These are phyloP conservation scores for Boletus patriciae DNA, from an alignment of 768 basidiomycete genomes.

Conservation along the genomic window DNA sequence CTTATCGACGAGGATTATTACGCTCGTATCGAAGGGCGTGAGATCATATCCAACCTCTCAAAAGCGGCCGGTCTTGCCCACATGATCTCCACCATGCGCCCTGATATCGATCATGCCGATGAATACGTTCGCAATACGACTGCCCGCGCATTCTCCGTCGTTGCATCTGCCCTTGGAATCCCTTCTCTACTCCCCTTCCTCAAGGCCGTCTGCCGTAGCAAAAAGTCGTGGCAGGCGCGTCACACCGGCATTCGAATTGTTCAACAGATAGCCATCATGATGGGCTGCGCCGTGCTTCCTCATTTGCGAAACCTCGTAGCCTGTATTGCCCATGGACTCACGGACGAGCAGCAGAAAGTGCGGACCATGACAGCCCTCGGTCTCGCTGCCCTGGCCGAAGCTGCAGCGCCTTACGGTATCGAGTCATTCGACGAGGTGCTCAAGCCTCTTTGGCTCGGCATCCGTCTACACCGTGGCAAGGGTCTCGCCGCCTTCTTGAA, in stretches of 20 bases:
- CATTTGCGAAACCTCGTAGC: constrained; percentile 96
- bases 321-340: constrained; percentile 82
- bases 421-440: constrained; percentile 97
- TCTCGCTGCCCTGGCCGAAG: constrained; percentile 92
- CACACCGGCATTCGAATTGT: constrained; percentile 99
- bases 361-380: constrained; percentile 77
- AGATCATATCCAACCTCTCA: constrained; percentile 98
- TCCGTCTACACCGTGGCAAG: constrained; percentile 75
- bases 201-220: constrained; percentile 96
- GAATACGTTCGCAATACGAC: constrained; percentile 99
- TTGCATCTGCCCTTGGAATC: constrained; percentile 97
- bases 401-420: constrained; percentile 97
- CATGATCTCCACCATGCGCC: constrained; percentile 99
- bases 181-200: constrained; percentile 97
- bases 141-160: constrained; percentile 97
- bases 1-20: constrained; percentile 98
- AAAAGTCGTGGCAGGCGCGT: constrained; percentile 99
- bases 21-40: constrained; percentile 95
- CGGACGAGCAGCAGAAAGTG: constrained; percentile 80
- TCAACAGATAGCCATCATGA: constrained; percentile 99
- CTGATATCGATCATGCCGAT: constrained; percentile 98
- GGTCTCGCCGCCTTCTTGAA: constrained; percentile 77
- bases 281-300: constrained; percentile 97
- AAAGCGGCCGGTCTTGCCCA: constrained; percentile 99
- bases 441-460: constrained; percentile 79